Evolutionary conservation across 2,329 filamentous ascomycete species (phyloP), one percentile per base, ranked within the genome.

Genomic region (Fusarium sacchari): DNA sequence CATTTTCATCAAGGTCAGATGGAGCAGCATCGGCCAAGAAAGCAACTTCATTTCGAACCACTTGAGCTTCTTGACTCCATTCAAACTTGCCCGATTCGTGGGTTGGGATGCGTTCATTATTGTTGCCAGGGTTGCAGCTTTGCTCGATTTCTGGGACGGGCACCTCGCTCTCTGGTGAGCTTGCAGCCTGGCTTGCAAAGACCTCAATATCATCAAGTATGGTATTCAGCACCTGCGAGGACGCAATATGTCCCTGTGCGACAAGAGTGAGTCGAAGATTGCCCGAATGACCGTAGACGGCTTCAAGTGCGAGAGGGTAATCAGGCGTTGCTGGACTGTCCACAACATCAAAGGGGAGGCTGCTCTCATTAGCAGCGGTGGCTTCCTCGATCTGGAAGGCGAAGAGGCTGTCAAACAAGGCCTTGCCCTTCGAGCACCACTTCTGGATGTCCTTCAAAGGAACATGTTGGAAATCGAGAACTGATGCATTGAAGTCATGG

Each of bases 351-450:
- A 94, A 95, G 3, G 90, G 74, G 3, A 75, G 62, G 6, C 26
- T 50, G 32, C 81, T 75, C 7, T 80, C 71, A n/a, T 77, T 78
- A 0, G 77, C 63, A 1, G 76, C 65, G 1, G 76, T 64, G 2
- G 77, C 70, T 1, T 81, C 75, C 14, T 88, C 84, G 40, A 87
- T 85, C 77, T 97, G 93, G 79, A 96, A 97, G 0, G 94, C 92
- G 74, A 98, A 97, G 3, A 98, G 84, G 1, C 87, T 92, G 67
- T 97, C 92, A 78, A 98, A 97, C 6, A 96, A 82, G 1, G 88
- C 85, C 46, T 88, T 83, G 7, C 87, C 87, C 9, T 85, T 84
- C 1, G 88, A 86, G 73, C 90, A 91, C 92, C 94, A 97, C 80
- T 94, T 97, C 77, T 93, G 91, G 39, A 98, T 92, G 50, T 93